Conservation (phyloP, 495 filamentous ascomycete genomes). For the Sabuloglossum arenarium region DNA sequence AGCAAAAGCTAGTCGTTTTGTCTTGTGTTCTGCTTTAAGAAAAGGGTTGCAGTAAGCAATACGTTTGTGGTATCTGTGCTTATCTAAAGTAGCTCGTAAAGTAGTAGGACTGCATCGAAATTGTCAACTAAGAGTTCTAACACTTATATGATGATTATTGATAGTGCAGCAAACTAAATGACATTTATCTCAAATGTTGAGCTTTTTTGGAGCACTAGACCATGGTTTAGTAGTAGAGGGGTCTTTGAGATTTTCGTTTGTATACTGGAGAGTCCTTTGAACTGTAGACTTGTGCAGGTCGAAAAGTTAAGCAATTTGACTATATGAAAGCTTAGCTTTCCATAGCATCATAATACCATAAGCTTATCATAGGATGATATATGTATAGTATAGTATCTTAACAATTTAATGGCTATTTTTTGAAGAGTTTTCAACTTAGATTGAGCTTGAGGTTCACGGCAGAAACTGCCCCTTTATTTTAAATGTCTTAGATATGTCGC, state of each 20-base stretch:
- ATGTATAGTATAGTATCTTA: not conserved
- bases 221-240: not conserved
- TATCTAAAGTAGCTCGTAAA: too few relatives aligned
- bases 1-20: not conserved
- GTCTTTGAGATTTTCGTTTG: not conserved
- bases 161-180: too few relatives aligned
- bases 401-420: not conserved
- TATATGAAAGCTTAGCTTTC: not conserved
- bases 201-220: not conserved
- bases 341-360: not conserved
- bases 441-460: not conserved
- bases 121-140: too few relatives aligned
- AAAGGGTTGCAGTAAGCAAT: not conserved
- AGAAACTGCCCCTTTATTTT: too few relatives aligned
- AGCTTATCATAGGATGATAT: not conserved
- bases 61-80: not conserved
- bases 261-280: not conserved
- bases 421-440: not conserved
- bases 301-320: not conserved
- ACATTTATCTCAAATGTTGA: too few relatives aligned
- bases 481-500: too few relatives aligned
- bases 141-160: too few relatives aligned
- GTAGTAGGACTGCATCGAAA: too few relatives aligned
- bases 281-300: not conserved
- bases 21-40: not conserved